Base-by-base conservation (phyloP, 208 protist species). In the Leishmania arabica region DNA sequence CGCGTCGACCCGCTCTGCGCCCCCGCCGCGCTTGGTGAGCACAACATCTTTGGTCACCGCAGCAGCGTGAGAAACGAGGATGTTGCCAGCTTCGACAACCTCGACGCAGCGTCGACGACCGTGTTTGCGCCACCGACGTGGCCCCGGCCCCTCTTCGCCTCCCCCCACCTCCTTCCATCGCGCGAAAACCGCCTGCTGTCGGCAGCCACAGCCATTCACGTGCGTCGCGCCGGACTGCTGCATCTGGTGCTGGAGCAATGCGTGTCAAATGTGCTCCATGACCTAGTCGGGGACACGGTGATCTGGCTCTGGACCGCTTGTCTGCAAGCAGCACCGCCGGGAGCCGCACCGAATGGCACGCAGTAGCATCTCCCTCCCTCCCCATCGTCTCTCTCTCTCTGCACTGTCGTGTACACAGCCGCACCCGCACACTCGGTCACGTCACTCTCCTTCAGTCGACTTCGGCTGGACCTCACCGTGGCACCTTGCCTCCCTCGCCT, bases 181-280 rank as follows among this genome's bases (percentile, higher is more conserved):
- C 72, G 73, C 31, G 65, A 64, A 45, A 69, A 70, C 49, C 65
- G 34, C 58, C 53, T 75, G 53, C 17, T 84, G 4, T 78, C 76
- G 1, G 79, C 66, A 3, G 80, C 62, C 42, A 82, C 79, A 49
- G 75, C 85, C 27, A 85, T 85, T 40, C 82, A 94, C 75, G 72
- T 87, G 17, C 87, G 88, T 6, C 89, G 92, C 45, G 70, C 89
- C 0, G 90, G 87, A 2, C 74, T 93, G 40, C 78, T 80, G 66
- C 87, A 89, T 56, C 72, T 86, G 17, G 88, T 96, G 70, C 77
- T 96, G 19, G 89, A 90, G 58, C 91, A 93, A 80, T 88, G 85
- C 21, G 78, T 96, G 17, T 88, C 91, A 19, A 93, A 92, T 56
- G 75, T 96, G 34, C 78, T 93, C 79, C 77, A 92, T 19, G 88